Evolutionary conservation across 2,329 filamentous ascomycete genomes (phyloP), one percentile per base, ranked within the genome.

Genomic region (Botryotinia narcissicola): DNA sequence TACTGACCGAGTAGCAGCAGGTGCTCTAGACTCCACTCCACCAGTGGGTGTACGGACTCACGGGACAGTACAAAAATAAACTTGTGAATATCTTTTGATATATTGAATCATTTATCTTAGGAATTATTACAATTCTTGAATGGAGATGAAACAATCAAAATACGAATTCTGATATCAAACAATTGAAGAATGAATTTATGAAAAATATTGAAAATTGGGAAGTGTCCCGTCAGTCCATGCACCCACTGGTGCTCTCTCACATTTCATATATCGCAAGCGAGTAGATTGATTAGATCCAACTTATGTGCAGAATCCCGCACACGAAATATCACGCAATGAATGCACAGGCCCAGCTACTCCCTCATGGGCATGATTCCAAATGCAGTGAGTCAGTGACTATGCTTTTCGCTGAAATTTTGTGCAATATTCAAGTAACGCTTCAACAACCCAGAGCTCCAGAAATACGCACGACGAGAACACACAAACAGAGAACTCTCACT

Each of bases 261-360:
- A 67, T 54, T 67, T 29, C 22, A 48, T 12, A 32, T 42, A 25
- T 68, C 51, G 35, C 48, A 57, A 57, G 48, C 25, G 25, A 42
- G 66, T 42, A 57, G 48, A 68, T 68, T 54, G 64, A 54, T 57
- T 57, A 68, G 64, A 54, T 68, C 35, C 64, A 68, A 40, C 48
- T 42, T 57, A 42, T 42, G 48, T 68, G 48, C 35, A 57, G 22
- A 5, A 54, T 68, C 20, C 63, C 46, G 35, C 29, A 54, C 64
- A 42, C 48, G 32, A 37, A 57, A 68, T 42, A 68, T 68, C 48
- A 68, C 35, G 48, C 46, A 67, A 67, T 40, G 32, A 35, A 29
- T 35, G 42, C 22, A 54, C 46, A 68, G 40, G 64, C 46, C 22
- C 37, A 37, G 46, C 64, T 54, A 57, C 29, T 12, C 29, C 25